Conservation (phyloP, 2,329 filamentous ascomycete species). For the Neobulgaria alba region DNA sequence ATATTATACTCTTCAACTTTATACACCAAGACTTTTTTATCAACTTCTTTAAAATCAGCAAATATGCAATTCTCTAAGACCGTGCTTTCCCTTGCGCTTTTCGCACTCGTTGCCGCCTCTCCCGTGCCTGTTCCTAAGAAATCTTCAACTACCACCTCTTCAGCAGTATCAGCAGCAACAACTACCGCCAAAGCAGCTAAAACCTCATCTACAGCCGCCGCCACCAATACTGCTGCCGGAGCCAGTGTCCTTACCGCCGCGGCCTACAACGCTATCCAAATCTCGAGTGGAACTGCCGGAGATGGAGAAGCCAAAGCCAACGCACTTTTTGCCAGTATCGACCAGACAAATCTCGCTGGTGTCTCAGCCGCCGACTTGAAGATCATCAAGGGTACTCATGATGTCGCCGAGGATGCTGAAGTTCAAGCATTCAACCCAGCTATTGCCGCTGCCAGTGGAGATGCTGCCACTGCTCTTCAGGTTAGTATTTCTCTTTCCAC, state of each 20-base stretch:
- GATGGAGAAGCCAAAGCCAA: conserved; percentile 37
- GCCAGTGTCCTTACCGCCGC: conserved; percentile 29
- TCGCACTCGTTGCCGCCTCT: neutral
- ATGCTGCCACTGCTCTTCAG: conserved; percentile 40
- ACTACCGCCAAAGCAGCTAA: neutral
- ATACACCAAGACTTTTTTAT: neutral
- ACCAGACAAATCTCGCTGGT: conserved; percentile 34
- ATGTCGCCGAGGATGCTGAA: conserved; percentile 46
- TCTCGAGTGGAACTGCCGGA: conserved; percentile 38
- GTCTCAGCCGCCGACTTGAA: conserved; percentile 40
- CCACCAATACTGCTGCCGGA: conserved; percentile 10
- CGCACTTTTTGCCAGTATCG: conserved; percentile 31
- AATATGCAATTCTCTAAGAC: neutral
- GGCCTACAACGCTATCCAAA: conserved; percentile 38
- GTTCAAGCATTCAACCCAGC: conserved; percentile 44
- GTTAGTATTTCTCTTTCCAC: conserved; percentile 18
- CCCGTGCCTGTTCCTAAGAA: conserved; percentile 1
- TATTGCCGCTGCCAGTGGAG: conserved; percentile 39
- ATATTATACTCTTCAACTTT: neutral
- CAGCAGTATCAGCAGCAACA: neutral
- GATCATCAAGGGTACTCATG: conserved; percentile 42
- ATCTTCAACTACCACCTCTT: neutral
- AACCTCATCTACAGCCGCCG: neutral
- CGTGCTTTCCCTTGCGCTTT: neutral
- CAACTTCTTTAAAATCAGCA: neutral